phyloP scores from a whole-genome alignment of 1,284 basidiomycete genomes.

The Ganoderma multipileum region DNA sequence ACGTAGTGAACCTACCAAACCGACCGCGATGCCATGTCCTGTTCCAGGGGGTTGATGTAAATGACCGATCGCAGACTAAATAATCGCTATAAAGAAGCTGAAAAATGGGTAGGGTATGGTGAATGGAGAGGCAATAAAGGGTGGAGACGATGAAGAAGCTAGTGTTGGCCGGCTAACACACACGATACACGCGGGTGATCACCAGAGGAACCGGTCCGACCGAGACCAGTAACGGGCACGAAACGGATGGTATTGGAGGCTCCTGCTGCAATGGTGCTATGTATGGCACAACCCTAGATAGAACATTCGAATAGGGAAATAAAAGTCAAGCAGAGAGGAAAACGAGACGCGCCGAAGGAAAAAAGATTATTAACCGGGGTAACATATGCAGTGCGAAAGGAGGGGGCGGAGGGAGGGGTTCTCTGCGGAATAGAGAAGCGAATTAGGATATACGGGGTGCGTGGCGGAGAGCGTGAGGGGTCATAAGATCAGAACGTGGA shows the following conservation, averaged over 20 bases:
- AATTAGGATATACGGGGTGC: constrained; percentile 12
- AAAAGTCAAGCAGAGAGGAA: constrained; percentile 7
- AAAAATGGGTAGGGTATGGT: neutral
- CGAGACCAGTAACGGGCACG: neutral
- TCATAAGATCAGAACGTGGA: constrained; percentile 24
- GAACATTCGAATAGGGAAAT: neutral
- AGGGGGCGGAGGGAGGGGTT: constrained; percentile 2
- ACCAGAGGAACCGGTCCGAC: constrained; percentile 4
- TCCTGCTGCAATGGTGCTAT: constrained; percentile 11
- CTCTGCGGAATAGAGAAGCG: constrained; percentile 22
- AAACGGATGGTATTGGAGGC: constrained; percentile 17
- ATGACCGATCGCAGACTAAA: neutral
- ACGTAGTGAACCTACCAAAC: neutral
- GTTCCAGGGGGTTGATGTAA: neutral
- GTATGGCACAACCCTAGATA: constrained; percentile 14
- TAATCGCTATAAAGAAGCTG: neutral
- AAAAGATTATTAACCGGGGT: constrained; percentile 18
- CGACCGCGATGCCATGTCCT: neutral
- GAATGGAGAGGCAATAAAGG: neutral
- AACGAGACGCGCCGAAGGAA: constrained; percentile 3
- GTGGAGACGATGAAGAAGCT: neutral
- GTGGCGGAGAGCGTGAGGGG: constrained; percentile 23
- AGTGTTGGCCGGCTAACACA: neutral
- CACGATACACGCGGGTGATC: neutral
- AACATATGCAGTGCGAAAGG: constrained; percentile 10